These are phyloP conservation scores for Pythium plurisporium DNA, from an alignment of 352 stramenopile species.

Conservation along the genomic window DNA sequence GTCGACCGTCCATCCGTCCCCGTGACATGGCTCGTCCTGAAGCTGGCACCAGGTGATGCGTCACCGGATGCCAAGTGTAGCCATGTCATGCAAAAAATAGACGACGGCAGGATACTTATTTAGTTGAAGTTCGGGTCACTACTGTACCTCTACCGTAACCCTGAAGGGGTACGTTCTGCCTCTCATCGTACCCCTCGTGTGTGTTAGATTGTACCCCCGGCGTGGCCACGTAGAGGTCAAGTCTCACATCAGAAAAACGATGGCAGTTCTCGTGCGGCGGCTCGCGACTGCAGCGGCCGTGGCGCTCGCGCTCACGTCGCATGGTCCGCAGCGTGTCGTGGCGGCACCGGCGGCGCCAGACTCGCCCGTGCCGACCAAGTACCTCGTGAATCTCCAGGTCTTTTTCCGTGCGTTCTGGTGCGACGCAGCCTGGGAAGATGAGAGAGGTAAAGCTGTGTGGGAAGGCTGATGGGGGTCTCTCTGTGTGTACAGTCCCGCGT, in stretches of 20 bases:
- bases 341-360: constrained; percentile 2
- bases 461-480: too few species aligned
- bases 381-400: constrained; percentile 47
- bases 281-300: constrained; percentile 1
- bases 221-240: background rate
- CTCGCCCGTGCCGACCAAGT: constrained; percentile 19
- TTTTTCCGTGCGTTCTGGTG: constrained; percentile 79
- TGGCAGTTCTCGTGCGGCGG: constrained; percentile 3
- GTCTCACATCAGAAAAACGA: background rate
- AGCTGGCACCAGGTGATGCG: background rate
- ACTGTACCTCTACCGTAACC: background rate
- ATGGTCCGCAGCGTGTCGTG: background rate
- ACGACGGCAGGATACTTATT: constrained; percentile 7
- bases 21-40: background rate
- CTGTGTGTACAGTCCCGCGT: constrained; percentile 77
- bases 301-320: background rate
- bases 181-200: background rate
- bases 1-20: background rate
- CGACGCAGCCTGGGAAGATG: background rate
- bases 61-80: background rate
- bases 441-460: background rate
- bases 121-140: background rate
- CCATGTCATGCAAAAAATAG: constrained; percentile 3
- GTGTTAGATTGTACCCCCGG: background rate
- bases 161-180: background rate